phyloP scores from a whole-genome alignment of 331 rosid genomes.

The Rhamnella rubrinervis region DNA sequence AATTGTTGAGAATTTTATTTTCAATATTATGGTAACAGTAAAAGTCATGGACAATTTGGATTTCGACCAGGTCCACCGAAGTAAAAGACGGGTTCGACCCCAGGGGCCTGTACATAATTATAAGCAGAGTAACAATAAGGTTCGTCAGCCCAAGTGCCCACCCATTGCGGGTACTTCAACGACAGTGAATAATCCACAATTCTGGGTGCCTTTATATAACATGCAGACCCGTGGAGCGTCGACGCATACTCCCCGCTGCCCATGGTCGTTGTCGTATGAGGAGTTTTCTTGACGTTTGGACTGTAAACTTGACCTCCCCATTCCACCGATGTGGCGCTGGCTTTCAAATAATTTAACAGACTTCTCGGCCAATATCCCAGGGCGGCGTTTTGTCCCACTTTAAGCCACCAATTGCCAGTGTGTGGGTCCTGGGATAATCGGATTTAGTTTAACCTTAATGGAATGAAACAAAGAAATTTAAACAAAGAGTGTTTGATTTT shows the following conservation, averaged over 20 bases:
- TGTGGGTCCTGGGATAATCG: constrained; percentile 27
- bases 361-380: neutral
- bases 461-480: too few species aligned
- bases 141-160: constrained; percentile 25
- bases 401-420: constrained; percentile 40
- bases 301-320: constrained; percentile 79
- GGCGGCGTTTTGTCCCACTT: neutral
- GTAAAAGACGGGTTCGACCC: constrained; percentile 41
- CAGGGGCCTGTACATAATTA: constrained; percentile 15
- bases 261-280: constrained; percentile 65
- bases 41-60: constrained; percentile 36
- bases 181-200: constrained; percentile 40
- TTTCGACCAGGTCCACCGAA: constrained; percentile 60
- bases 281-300: constrained; percentile 21
- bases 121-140: constrained; percentile 39
- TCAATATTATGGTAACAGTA: too few species aligned
- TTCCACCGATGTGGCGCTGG: constrained; percentile 35
- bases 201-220: constrained; percentile 25
- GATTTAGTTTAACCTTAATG: too few species aligned
- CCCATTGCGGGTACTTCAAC: constrained; percentile 45
- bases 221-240: constrained; percentile 19
- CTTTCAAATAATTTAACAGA: neutral
- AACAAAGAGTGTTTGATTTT: too few species aligned
- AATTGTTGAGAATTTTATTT: too few species aligned
- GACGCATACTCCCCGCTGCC: constrained; percentile 52